Evolutionary conservation across 306 rosid genomes (phyloP), one percentile per base, ranked within the genome.

Genomic region (Cucurbita moschata): DNA sequence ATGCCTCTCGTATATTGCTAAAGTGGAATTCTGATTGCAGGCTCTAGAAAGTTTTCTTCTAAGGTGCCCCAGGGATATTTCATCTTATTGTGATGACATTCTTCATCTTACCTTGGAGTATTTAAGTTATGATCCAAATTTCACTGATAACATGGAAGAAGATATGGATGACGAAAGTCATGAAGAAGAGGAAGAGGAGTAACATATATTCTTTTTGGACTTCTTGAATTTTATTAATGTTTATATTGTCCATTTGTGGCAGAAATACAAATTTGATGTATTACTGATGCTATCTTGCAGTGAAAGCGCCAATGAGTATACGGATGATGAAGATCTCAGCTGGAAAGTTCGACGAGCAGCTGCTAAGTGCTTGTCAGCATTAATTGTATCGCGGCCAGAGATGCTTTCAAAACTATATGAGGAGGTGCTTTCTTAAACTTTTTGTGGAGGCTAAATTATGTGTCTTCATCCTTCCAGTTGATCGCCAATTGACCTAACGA

Each of bases 261-360:
- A 50, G 75, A 38, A 42, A 57, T 82, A 12, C 53, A 77, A 72
- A 58, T 68, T 57, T 74, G 65, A 61, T 59, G 67, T 60, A 73
- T 63, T 11, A 76, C 69, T 39, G 26, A 76, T 51, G 64, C 26
- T 71, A 5, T 82, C 69, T 73, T 87, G 87, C 84, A 95, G 99
- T 59, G 99, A 91, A 79, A 95, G 99, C 88, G 99, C 96, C 63
- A 91, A 89, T 76, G 99, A 91, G 77, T 95, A 95, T 78, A 89
- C 99, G 3, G 99, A 95, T 82, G 99, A 95, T 84, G 99, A 95
- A 80, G 99, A 95, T 83, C 91, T 87, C 74, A 95, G 97, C 87
- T 95, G 99, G 99, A 95, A 95, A 82, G 97, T 95, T 71, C 88
- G 99, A 82, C 86, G 99, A 78, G 97, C 99, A 65, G 96, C 99